phyloP scores from a whole-genome alignment of 106 monocot genomes.

The Vanilla planifolia region DNA sequence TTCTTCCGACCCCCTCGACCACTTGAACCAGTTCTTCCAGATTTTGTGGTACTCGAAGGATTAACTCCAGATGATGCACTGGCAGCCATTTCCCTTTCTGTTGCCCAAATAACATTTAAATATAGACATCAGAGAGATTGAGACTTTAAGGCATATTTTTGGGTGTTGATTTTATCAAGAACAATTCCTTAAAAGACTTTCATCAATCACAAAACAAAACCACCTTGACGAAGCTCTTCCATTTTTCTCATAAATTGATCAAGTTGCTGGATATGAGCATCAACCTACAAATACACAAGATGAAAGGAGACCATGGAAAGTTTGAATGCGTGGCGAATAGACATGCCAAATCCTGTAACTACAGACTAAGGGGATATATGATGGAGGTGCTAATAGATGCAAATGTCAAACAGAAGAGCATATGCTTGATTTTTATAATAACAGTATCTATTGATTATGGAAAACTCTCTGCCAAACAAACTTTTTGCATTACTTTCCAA shows the following conservation, averaged over 20 bases:
- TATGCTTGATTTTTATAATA: too few species aligned
- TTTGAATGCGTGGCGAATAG: too few species aligned
- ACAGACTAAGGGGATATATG: too few species aligned
- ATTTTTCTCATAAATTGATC: conserved; percentile 87
- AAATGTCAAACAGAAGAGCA: too few species aligned
- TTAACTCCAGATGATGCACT: conserved; percentile 14
- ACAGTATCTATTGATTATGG: too few species aligned
- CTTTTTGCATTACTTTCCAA: background rate
- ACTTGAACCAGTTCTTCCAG: conserved; percentile 48
- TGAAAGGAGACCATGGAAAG: too few species aligned
- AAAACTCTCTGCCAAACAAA: too few species aligned
- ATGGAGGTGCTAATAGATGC: too few species aligned
- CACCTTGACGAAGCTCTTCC: conserved; percentile 71
- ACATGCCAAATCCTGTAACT: too few species aligned
- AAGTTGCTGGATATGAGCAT: conserved; percentile 83
- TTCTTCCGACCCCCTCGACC: conserved; percentile 81
- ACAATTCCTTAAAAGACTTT: background rate
- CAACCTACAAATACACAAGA: conserved; percentile 58
- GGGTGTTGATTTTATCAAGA: background rate
- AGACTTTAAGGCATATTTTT: background rate
- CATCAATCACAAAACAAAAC: background rate
- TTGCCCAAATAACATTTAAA: background rate
- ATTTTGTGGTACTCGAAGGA: conserved; percentile 26
- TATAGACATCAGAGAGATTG: background rate
- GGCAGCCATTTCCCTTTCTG: conserved; percentile 54